phyloP scores from a whole-genome alignment of 1,284 basidiomycete species.

The Wolfiporia cocos region DNA sequence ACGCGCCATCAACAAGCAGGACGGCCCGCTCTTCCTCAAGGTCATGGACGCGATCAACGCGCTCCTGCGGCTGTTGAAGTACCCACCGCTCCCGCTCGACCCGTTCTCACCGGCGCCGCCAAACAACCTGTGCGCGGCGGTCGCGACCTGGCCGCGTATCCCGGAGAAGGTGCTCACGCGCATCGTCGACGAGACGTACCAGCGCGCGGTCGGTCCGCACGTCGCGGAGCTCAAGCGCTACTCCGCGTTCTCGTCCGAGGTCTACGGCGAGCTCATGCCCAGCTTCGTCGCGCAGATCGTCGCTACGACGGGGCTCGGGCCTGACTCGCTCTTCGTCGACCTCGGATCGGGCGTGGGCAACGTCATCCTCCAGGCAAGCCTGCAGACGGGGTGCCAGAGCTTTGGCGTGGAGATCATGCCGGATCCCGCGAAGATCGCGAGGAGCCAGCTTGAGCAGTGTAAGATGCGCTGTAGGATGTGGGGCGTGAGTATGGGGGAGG shows the following conservation, averaged over 20 bases:
- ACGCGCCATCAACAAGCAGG: conserved; percentile 53
- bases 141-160: conserved; percentile 45
- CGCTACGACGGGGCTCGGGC: conserved; percentile 45
- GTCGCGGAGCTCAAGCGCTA: conserved; percentile 59
- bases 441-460: conserved; percentile 57
- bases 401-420: conserved; percentile 66
- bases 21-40: conserved; percentile 65
- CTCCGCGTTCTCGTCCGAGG: conserved; percentile 67
- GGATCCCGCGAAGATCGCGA: conserved; percentile 58
- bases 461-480: conserved; percentile 66
- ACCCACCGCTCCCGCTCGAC: conserved; percentile 46
- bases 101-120: conserved; percentile 34
- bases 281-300: conserved; percentile 63
- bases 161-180: conserved; percentile 58
- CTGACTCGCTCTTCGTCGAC: conserved; percentile 63
- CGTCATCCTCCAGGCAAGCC: conserved; percentile 67
- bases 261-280: conserved; percentile 75
- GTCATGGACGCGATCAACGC: conserved; percentile 54
- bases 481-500: conserved; percentile 60
- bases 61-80: conserved; percentile 55
- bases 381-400: conserved; percentile 68
- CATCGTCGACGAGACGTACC: conserved; percentile 75
- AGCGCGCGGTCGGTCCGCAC: conserved; percentile 70
- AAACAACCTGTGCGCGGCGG: conserved; percentile 42
- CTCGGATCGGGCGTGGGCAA: conserved; percentile 79